Percentiles rank a stretch among this genome's conserved stretches.
phyloP scores from a whole-genome alignment of 805 yeast genomes.

The Nakazawaea anatomiae region DNA sequence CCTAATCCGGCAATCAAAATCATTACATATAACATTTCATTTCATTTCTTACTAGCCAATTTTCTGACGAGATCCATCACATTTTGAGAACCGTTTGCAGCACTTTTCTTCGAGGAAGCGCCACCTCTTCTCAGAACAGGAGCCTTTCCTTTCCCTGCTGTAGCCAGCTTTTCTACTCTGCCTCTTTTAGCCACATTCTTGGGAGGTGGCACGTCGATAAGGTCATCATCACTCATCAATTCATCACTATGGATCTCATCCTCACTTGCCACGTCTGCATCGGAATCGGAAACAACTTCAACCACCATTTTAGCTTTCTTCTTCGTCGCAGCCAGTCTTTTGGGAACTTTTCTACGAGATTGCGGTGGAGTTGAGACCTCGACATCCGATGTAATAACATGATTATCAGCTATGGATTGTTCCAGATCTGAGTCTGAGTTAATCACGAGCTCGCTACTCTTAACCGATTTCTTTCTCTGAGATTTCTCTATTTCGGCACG shows the following conservation, averaged over 20 bases:
- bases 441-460: neutral
- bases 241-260: slow-evolving; percentile 1
- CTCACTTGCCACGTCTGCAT: neutral
- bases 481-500: neutral
- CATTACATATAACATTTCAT: neutral
- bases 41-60: slow-evolving; percentile 1
- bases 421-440: slow-evolving; percentile 1
- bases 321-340: neutral
- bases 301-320: neutral
- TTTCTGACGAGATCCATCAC: slow-evolving; percentile 4
- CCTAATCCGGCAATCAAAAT: neutral
- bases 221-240: slow-evolving; percentile 8
- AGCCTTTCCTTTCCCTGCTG: neutral
- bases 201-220: slow-evolving; percentile 9
- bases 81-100: neutral
- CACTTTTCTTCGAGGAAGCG: neutral
- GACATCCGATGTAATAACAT: too few relatives aligned
- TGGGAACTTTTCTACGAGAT: too few relatives aligned
- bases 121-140: neutral
- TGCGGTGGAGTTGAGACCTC: too few relatives aligned
- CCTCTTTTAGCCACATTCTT: neutral
- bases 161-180: neutral
- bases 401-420: neutral
- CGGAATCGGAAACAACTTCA: neutral
- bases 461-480: neutral